These are phyloP conservation scores for Choiromyces venosus DNA, from an alignment of 495 filamentous ascomycete species.

Conservation along the genomic window DNA sequence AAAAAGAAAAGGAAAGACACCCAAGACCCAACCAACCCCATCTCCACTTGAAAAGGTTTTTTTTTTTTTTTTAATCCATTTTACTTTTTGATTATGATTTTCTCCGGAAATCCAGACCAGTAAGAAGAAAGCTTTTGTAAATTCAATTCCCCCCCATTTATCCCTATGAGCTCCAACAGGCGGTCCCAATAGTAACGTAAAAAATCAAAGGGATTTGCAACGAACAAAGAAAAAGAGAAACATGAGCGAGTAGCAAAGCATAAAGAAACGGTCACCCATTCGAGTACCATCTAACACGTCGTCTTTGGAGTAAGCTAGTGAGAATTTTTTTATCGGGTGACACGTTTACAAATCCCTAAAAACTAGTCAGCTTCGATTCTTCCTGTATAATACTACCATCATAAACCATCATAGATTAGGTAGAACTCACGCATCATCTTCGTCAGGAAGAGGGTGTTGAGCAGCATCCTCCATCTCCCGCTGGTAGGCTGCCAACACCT, in stretches of 20 bases:
- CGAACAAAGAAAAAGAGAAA: conserved; percentile 26
- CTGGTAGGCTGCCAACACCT: conserved; percentile 72
- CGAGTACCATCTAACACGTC: conserved; percentile 16
- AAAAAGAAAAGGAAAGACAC: conserved; percentile 20
- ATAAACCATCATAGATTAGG: neutral
- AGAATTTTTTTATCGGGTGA: conserved; percentile 9
- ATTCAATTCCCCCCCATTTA: conserved; percentile 37
- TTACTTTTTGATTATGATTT: conserved; percentile 27
- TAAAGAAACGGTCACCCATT: conserved; percentile 2
- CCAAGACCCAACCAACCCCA: neutral
- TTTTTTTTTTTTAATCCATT: conserved; percentile 33
- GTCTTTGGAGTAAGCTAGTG: conserved; percentile 15
- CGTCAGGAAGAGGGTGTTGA: conserved; percentile 80
- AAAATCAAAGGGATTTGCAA: conserved; percentile 4
- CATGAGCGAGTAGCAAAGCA: conserved; percentile 17
- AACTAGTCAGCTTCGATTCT: conserved; percentile 12
- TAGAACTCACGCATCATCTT: conserved; percentile 67
- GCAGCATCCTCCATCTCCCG: conserved; percentile 83
- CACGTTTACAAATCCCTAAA: conserved; percentile 39
- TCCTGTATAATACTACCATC: neutral
- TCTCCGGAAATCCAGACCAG: conserved; percentile 23
- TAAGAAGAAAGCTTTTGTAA: conserved; percentile 28
- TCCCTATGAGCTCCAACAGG: conserved; percentile 22
- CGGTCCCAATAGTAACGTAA: conserved; percentile 34
- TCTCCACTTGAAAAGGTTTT: conserved; percentile 23